A percentile compares a stretch with the other conserved stretches of the same genome.
phyloP scores from a whole-genome alignment of 345 rosid genomes.

The Carallia brachiata region DNA sequence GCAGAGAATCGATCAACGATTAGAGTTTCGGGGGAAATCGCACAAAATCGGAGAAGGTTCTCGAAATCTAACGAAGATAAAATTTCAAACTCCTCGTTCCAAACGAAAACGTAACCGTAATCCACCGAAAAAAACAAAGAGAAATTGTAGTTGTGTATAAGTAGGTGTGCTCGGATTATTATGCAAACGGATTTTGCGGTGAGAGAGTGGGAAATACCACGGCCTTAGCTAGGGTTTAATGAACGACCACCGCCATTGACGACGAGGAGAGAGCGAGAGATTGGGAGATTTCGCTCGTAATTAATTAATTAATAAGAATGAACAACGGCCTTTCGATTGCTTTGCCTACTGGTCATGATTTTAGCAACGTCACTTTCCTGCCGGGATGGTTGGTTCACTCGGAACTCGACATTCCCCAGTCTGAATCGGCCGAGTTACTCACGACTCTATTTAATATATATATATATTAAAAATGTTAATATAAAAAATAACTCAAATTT shows the following conservation, averaged over 20 bases:
- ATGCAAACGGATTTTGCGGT: background rate
- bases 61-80: too few relatives aligned
- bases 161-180: too few relatives aligned
- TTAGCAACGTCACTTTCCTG: background rate
- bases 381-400: background rate
- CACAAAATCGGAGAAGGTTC: too few relatives aligned
- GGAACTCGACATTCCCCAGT: background rate
- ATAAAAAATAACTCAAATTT: too few relatives aligned
- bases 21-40: too few relatives aligned
- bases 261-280: constrained; percentile 20
- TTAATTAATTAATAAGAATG: background rate
- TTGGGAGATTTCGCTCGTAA: background rate
- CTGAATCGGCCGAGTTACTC: background rate
- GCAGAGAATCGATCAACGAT: too few relatives aligned
- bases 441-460: too few relatives aligned
- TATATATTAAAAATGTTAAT: too few relatives aligned
- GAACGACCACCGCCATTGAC: constrained; percentile 23
- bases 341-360: background rate
- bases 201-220: background rate
- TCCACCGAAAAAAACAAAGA: too few relatives aligned
- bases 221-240: constrained; percentile 26
- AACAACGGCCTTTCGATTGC: constrained; percentile 10
- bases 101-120: too few relatives aligned
- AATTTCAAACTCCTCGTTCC: too few relatives aligned
- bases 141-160: too few relatives aligned